Evolutionary conservation across 2,329 filamentous ascomycete species (phyloP), one percentile per base, ranked within the genome.

Genomic region (Myriosclerotinia scirpicola): DNA sequence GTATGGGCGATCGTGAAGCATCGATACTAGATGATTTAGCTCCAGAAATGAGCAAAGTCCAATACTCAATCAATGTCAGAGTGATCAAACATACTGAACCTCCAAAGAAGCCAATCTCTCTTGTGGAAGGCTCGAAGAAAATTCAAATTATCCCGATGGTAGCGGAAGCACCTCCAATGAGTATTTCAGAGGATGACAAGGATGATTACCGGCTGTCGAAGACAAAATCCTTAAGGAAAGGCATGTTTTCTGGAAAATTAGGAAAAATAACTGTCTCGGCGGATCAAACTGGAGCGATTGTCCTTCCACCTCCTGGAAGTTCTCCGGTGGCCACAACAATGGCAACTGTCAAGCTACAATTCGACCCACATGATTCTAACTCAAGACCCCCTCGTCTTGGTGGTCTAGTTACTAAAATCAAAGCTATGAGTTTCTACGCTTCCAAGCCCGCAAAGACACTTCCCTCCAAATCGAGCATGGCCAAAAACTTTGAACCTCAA

Each of bases 161-260:
- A 6, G 30, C 68, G 3, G 76, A 76, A 60, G 70, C 72, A 42
- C 73, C 75, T 17, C 76, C 76, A 2, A 68, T 77, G 67, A 75
- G 66, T 59, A 67, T 76, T 22, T 64, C 54, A 11, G 52, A 38
- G 11, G 63, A 63, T 22, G 70, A 71, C 20, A 63, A 69, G 42
- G 65, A 68, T 52, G 69, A 76, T 26, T 77, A 73, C 50, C 50
- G 67, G 12, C 68, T 77, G 12, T 70, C 69, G 0, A 73, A 72
- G 52, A 70, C 72, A 12, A 77, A 77, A 61, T 63, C 67, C 0
- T 66, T 77, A 40, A 73, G 71, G 59, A 75, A 76, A 54, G 74
- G 75, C 2, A 66, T 77, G 38, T 77, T 77, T 56, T 75, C 74
- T 34, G 75, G 76, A 14, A 75, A 74, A 59, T 67, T 77, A 2